Evolutionary conservation across 208 protist species (phyloP).

Genomic region (Trypanosoma platydactyli): DNA sequence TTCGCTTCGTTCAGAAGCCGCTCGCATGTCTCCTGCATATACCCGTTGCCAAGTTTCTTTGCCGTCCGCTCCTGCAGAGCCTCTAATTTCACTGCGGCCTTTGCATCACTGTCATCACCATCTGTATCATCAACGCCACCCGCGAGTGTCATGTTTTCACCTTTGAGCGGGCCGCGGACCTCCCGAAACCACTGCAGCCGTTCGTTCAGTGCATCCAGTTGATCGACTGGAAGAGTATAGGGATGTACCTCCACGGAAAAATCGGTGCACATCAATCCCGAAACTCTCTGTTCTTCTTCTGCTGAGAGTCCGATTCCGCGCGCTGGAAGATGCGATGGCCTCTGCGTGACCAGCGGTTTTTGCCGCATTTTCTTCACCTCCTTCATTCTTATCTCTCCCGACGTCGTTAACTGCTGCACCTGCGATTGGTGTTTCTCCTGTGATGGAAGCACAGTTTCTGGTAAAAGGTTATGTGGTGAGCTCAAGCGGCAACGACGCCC

Average conservation of each 20-base stretch:
- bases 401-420: background rate
- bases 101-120: background rate
- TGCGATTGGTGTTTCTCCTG: background rate
- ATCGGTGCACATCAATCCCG: slow-evolving; percentile 35
- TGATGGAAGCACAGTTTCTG: background rate
- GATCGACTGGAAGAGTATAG: slow-evolving; percentile 10
- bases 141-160: background rate
- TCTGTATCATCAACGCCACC: background rate
- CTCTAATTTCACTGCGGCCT: background rate
- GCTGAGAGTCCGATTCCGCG: slow-evolving; percentile 28
- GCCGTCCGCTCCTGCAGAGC: background rate
- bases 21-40: slow-evolving; percentile 48
- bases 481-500: slow-evolving; percentile 13
- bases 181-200: slow-evolving; percentile 28
- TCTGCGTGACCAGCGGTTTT: background rate
- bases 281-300: slow-evolving; percentile 47
- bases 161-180: slow-evolving; percentile 21
- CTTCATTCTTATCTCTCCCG: background rate
- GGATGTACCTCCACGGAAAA: slow-evolving; percentile 21
- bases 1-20: slow-evolving; percentile 16
- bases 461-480: background rate
- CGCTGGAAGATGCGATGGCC: slow-evolving; percentile 11
- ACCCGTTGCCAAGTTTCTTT: slow-evolving; percentile 43
- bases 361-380: background rate
- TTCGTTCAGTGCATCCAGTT: slow-evolving; percentile 27